Evolutionary conservation across 306 rosid genomes (phyloP), one percentile per base, ranked within the genome.

Genomic region (Acacia confusa): DNA sequence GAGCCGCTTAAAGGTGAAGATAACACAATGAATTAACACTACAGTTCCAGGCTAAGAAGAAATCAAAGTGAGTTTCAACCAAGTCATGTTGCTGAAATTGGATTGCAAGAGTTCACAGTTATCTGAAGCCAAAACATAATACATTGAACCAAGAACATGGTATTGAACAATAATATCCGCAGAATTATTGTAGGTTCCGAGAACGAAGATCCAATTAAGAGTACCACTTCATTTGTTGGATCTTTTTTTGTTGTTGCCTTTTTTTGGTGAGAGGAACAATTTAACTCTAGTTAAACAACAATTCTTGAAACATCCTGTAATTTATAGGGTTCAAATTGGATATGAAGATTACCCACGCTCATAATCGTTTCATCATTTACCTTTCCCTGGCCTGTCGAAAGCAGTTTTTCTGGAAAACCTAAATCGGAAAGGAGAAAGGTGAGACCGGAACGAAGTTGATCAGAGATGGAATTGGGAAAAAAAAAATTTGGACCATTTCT

Each of bases 21-120:
- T 73, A 78, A 60, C 57, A 52, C 78, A 78, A 63, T 66, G 70
- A 41, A 77, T 65, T 44, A 77, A 71, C 70, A 61, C 50, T 47
- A 53, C 40, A 55, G 65, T 43, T 50, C 7, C 60, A 41, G 69
- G 66, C 78, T 52, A 27, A 45, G 53, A 36, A 67, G 69, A 73
- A 72, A 67, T 38, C 74, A 80, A 40, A 36, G 11, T 41, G n/a
- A 43, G 14, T 65, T 76, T 77, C 47, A 63, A 76, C 53, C 61
- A 61, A 79, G 68, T 82, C 64, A 22, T 17, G 44, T 75, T 75
- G 55, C 34, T 12, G 55, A 20, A 3, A 68, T 38, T 28, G 64
- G 64, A 57, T 34, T n/a, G 64, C 71, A 47, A 47, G 44, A 40
- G 52, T 24, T 70, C 66, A 11, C 27, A 63, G 25, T 65, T 66